Conservation (phyloP, 768 basidiomycete genomes). For the Auriscalpium orientale region DNA sequence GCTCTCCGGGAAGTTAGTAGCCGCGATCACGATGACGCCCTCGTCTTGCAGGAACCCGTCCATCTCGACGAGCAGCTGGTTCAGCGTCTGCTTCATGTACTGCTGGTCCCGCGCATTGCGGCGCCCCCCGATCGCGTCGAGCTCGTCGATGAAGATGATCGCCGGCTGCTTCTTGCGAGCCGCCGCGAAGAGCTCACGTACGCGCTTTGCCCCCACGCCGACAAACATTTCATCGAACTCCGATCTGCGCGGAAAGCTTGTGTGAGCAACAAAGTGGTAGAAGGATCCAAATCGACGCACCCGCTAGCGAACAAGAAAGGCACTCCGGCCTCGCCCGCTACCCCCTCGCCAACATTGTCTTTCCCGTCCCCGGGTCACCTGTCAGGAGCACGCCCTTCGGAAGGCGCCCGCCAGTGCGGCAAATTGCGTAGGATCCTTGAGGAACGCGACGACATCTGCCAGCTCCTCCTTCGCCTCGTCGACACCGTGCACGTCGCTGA, state of each 20-base stretch:
- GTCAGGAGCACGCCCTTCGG: conserved; percentile 90
- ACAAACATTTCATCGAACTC: conserved; percentile 99
- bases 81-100: conserved; percentile 90
- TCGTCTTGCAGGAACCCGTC: conserved; percentile 93
- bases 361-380: conserved; percentile 93
- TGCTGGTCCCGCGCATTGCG: conserved; percentile 78
- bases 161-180: conserved; percentile 93
- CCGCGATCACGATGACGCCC: conserved; percentile 92
- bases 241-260: conserved; percentile 37
- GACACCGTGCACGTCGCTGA: conserved; percentile 93
- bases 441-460: conserved; percentile 89
- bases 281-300: conserved; percentile 17
- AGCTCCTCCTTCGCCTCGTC: conserved; percentile 97
- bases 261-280: neutral
- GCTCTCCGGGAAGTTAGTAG: conserved; percentile 96
- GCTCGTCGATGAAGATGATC: conserved; percentile 97
- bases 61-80: conserved; percentile 94
- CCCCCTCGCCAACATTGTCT: conserved; percentile 94
- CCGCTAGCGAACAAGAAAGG: conserved; percentile 97
- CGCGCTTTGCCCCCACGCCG: conserved; percentile 89
- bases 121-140: conserved; percentile 91
- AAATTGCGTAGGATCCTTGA: conserved; percentile 89
- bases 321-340: conserved; percentile 96
- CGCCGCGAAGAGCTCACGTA: conserved; percentile 89
- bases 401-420: conserved; percentile 88